Base-by-base conservation (phyloP, 73 alveolate genomes). In the Uronychia binucleata region DNA sequence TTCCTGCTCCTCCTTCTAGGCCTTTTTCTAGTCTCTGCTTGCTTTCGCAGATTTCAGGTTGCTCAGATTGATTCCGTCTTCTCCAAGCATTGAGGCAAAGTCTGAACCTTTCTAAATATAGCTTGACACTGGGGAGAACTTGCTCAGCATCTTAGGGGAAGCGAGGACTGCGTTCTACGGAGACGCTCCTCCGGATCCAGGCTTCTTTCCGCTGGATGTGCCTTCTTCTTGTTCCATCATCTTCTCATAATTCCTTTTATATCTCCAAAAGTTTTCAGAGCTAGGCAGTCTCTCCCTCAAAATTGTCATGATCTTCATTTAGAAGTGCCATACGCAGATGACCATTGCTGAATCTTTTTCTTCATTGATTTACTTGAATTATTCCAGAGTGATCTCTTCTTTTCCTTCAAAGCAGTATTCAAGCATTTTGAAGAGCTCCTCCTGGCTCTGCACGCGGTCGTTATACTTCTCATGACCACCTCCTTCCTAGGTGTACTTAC, bases 211-310 rank as follows among this genome's bases (percentile, higher is more conserved):
- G 0, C 60, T 88, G 1, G 57, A n/a, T 28, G 59, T 28, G 30
- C 28, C 34, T 5, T 74, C 31, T 26, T 75, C 92, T 82, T 79
- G 75, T 67, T 89, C 92, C 77, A 89, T 30, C 27, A 84, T 75
- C 33, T 89, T 84, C 28, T 89, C 92, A 32, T 89, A 89, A 77
- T 89, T 89, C 58, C 82, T 77, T 31, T 75, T 46, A 75, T 89
- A 89, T 59, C 90, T 33, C 74, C 76, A 89, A 74, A 82, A 89
- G 46, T 89, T 89, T 34, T 89, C 90, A 25, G 92, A 77, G 83
- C 95, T 84, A 30, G 95, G 95, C 28, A 89, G 87, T 58, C 76
- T 84, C 30, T 89, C 87, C 28, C 88, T 84, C 30, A 89, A 78
- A 46, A 87, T 33, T 28, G 60, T 84, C 83, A 84, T 29, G 19